Percentiles rank a stretch among this genome's conserved stretches.
phyloP scores from a whole-genome alignment of 1,284 basidiomycete species.

The Veloporphyrellus conicus region DNA sequence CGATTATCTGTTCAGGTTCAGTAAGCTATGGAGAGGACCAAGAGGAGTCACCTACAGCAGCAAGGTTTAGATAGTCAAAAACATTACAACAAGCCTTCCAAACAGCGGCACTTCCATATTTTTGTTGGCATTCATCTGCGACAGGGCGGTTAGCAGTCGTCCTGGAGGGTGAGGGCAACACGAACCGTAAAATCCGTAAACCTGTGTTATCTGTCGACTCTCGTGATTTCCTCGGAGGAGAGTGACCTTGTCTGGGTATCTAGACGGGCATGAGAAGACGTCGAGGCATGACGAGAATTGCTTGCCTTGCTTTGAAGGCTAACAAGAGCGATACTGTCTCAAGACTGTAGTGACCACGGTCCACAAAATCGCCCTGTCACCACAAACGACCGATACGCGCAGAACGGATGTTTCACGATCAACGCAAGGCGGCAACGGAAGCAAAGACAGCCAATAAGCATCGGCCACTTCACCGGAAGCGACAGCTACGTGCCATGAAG shows the following conservation, averaged over 20 bases:
- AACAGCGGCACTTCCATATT: conserved; percentile 89
- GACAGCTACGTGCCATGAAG: conserved; percentile 82
- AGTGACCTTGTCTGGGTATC: conserved; percentile 90
- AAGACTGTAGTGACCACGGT: conserved; percentile 93
- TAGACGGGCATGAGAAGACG: conserved; percentile 30
- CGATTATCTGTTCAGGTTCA: conserved; percentile 70
- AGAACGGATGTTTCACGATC: conserved; percentile 1
- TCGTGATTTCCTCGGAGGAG: conserved; percentile 94
- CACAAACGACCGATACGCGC: conserved; percentile 1
- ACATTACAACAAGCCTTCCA: conserved; percentile 97
- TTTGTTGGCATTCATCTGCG: conserved; percentile 92
- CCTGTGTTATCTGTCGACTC: conserved; percentile 94
- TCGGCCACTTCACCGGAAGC: conserved; percentile 12
- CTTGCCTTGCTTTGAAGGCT: conserved; percentile 85
- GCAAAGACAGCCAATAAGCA: conserved; percentile 23
- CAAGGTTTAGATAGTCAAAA: conserved; percentile 91
- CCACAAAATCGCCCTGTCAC: conserved; percentile 91
- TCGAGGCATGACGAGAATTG: neutral
- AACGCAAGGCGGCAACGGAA: conserved; percentile 10
- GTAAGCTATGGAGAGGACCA: neutral
- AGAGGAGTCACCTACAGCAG: conserved; percentile 61
- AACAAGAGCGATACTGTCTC: conserved; percentile 91
- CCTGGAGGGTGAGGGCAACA: conserved; percentile 3
- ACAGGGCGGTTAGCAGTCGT: neutral
- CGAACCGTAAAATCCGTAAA: conserved; percentile 95